Percentiles rank a stretch among this genome's conserved stretches.
Evolutionary conservation across 1,139 yeast genomes (phyloP).

Genomic region (Chernovozyma sophiae-reginae): DNA sequence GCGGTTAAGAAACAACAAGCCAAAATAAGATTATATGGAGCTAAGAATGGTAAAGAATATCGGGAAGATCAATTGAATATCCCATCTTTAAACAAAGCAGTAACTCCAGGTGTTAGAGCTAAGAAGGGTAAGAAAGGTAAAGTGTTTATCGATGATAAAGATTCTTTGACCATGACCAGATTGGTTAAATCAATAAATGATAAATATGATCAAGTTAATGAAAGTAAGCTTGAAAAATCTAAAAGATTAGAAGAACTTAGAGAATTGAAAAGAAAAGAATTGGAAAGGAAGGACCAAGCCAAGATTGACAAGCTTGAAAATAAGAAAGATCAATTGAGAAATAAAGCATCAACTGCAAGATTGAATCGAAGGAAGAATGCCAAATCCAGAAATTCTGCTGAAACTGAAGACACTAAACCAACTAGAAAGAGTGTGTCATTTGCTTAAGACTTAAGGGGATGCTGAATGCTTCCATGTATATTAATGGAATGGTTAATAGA

Average conservation of each 20-base stretch:
- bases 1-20: conserved; percentile 64
- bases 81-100: conserved; percentile 76
- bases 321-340: conserved; percentile 74
- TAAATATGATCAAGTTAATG: conserved; percentile 74
- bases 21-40: conserved; percentile 63
- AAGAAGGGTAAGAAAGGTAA: conserved; percentile 89
- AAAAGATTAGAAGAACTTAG: conserved; percentile 86
- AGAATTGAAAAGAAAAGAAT: conserved; percentile 79
- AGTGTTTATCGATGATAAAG: conserved; percentile 75
- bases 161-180: conserved; percentile 58
- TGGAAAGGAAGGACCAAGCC: conserved; percentile 74
- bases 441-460: conserved; percentile 20
- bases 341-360: conserved; percentile 67
- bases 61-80: conserved; percentile 74
- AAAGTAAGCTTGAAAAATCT: conserved; percentile 86
- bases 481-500: background rate
- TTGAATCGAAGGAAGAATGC: conserved; percentile 67
- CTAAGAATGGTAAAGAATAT: conserved; percentile 61
- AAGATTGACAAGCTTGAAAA: conserved; percentile 67
- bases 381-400: conserved; percentile 41
- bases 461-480: background rate
- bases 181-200: conserved; percentile 80
- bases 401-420: conserved; percentile 19
- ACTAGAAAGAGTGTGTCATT: conserved; percentile 42
- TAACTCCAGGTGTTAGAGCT: conserved; percentile 78